Base-by-base conservation (phyloP, 345 rosid species). In the Moricandia moricandioides region DNA sequence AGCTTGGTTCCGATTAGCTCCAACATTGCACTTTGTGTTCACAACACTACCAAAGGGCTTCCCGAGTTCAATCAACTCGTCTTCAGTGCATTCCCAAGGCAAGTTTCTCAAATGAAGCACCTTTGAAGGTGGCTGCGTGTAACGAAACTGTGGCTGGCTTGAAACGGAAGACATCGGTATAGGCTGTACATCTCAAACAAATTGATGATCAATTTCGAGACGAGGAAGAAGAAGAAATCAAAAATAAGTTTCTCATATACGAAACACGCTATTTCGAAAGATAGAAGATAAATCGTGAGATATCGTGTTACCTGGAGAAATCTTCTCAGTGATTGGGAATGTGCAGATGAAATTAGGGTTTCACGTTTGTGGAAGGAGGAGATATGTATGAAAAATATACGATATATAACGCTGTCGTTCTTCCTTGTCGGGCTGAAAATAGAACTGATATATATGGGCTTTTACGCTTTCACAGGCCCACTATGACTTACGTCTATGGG, bases 31-130 rank as follows among this genome's bases (percentile, higher is more conserved):
- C 77, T 96, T 96, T 3, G 99, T 96, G 77, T 92, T 92, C 12
- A 92, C 92, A 71, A 92, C 99, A 66, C 85, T 82, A 33, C 99
- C 99, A 81, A 96, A 96, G 1, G 97, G 99, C 84, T 92, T 96
- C 69, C 99, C 99, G 30, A 96, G 91, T 78, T 96, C 97, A 68
- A 96, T 77, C 65, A 96, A 76, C 63, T 92, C 99, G 58, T 92
- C 98, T 78, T 96, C 99, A 13, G 96, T 85, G 81, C 99, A 96
- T 72, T 92, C 99, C 99, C 99, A 96, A 0, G 99, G 99, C 85
- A 96, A 81, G 82, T 96, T 96, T 80, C 99, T 87, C 84, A 96
- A 71, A 84, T 96, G 99, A 61, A 96, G 89, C 80, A 96, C 98
- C 91, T 96, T 96, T 1, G 99, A 92, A 1, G 99, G 99, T 1